phyloP scores from a whole-genome alignment of 768 basidiomycete genomes.

The Tricholoma bakamatsutake region DNA sequence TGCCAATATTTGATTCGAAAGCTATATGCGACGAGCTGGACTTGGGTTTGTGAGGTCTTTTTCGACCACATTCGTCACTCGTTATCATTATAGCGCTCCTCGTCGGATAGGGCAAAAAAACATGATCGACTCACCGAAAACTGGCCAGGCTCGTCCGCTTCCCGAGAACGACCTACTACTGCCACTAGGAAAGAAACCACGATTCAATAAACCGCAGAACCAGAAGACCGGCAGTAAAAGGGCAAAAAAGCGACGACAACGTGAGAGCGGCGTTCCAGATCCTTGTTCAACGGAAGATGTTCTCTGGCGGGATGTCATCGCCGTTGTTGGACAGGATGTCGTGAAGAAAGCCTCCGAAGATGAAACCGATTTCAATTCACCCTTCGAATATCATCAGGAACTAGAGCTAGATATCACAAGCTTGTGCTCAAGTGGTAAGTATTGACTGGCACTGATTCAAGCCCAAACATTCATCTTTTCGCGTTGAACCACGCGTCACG shows the following conservation, averaged over 20 bases:
- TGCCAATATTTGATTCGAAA: neutral
- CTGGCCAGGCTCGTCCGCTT: slow-evolving; percentile 16
- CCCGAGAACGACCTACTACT: slow-evolving; percentile 14
- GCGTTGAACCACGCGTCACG: neutral
- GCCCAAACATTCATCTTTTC: neutral
- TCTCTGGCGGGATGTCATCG: slow-evolving; percentile 62
- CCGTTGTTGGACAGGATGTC: slow-evolving; percentile 55
- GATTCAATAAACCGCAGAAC: slow-evolving; percentile 11
- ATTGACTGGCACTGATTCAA: neutral
- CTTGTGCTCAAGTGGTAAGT: slow-evolving; percentile 59
- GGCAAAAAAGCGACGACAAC: slow-evolving; percentile 28
- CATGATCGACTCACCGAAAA: slow-evolving; percentile 13
- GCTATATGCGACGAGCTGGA: neutral
- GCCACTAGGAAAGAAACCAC: slow-evolving; percentile 25
- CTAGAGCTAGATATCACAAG: slow-evolving; percentile 60
- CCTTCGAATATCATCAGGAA: slow-evolving; percentile 54
- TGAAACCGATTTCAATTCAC: slow-evolving; percentile 50
- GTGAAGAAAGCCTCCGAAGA: slow-evolving; percentile 45
- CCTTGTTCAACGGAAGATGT: slow-evolving; percentile 71
- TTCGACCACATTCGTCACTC: neutral
- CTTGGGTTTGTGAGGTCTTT: neutral
- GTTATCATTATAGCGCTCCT: neutral
- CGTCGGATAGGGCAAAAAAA: neutral
- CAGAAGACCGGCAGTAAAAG: slow-evolving; percentile 23
- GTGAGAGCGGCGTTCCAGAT: slow-evolving; percentile 43